Conservation (phyloP, 1,139 yeast genomes). For the Taiozyma onychis region DNA sequence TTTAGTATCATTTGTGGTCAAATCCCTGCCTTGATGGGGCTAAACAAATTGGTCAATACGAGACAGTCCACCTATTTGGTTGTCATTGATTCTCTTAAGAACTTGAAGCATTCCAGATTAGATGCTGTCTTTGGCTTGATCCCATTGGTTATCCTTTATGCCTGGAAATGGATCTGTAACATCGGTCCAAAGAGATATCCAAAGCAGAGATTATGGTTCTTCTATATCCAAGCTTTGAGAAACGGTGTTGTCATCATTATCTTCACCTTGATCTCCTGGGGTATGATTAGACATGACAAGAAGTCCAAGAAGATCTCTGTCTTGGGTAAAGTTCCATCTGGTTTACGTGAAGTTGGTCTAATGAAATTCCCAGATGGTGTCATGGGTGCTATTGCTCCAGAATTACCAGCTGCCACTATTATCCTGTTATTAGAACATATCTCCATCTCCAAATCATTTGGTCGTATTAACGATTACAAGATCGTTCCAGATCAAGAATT, state of each 20-base stretch:
- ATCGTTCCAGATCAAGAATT: conserved; percentile 91
- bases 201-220: conserved; percentile 48
- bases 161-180: conserved; percentile 57
- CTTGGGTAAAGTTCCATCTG: conserved; percentile 76
- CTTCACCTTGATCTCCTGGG: conserved; percentile 71
- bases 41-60: conserved; percentile 57
- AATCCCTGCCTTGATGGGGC: conserved; percentile 85
- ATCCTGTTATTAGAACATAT: conserved; percentile 85
- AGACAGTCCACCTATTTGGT: conserved; percentile 66
- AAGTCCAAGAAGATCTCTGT: conserved; percentile 40
- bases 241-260: conserved; percentile 77
- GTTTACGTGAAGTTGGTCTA: conserved; percentile 71
- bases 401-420: conserved; percentile 80
- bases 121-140: conserved; percentile 91
- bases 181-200: conserved; percentile 64
- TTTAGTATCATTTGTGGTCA: conserved; percentile 78
- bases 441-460: conserved; percentile 90
- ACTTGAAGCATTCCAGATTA: conserved; percentile 57
- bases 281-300: conserved; percentile 40
- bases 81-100: conserved; percentile 65
- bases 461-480: conserved; percentile 86
- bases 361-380: conserved; percentile 63
- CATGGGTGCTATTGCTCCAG: conserved; percentile 57
- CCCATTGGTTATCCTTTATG: conserved; percentile 60
- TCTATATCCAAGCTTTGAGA: conserved; percentile 72